A percentile compares a stretch with the other conserved stretches of the same genome.
Conservation (phyloP, 2,329 filamentous ascomycete species). For the Arthrobotrys megalospora region DNA sequence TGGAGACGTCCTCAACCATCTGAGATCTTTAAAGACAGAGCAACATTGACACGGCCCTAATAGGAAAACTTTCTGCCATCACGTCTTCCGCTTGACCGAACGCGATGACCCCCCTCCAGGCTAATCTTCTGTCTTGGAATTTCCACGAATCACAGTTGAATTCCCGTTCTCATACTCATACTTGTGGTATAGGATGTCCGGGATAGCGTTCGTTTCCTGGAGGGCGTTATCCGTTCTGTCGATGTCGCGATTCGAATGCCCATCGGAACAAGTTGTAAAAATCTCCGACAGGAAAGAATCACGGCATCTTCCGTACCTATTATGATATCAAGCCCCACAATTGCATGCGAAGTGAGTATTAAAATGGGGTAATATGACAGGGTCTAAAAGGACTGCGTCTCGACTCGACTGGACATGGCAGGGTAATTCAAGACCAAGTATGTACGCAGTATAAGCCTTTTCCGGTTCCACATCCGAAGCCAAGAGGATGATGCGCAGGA, state of each 20-base stretch:
- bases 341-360: not conserved
- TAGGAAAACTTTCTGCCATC: not conserved
- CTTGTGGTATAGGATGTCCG: not conserved
- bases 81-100: slow-evolving; percentile 24
- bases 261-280: slow-evolving; percentile 23
- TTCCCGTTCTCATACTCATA: not conserved
- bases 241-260: slow-evolving; percentile 27
- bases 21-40: not conserved
- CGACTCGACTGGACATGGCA: not conserved
- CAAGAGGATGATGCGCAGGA: slow-evolving; percentile 4
- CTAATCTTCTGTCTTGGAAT: not conserved
- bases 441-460: slow-evolving; percentile 1
- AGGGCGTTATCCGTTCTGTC: slow-evolving; percentile 1
- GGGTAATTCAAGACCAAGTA: not conserved
- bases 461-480: slow-evolving; percentile 21
- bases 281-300: slow-evolving; percentile 8
- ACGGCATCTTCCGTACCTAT: slow-evolving; percentile 22
- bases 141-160: slow-evolving; percentile 30
- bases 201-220: slow-evolving; percentile 5
- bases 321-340: slow-evolving; percentile 5
- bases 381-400: not conserved
- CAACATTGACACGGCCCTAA: not conserved
- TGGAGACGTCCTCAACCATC: not conserved
- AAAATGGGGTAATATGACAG: slow-evolving; percentile 17
- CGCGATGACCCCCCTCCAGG: not conserved